Evolutionary conservation across 2,329 filamentous ascomycete species (phyloP).

Genomic region (Beauveria sp.): DNA sequence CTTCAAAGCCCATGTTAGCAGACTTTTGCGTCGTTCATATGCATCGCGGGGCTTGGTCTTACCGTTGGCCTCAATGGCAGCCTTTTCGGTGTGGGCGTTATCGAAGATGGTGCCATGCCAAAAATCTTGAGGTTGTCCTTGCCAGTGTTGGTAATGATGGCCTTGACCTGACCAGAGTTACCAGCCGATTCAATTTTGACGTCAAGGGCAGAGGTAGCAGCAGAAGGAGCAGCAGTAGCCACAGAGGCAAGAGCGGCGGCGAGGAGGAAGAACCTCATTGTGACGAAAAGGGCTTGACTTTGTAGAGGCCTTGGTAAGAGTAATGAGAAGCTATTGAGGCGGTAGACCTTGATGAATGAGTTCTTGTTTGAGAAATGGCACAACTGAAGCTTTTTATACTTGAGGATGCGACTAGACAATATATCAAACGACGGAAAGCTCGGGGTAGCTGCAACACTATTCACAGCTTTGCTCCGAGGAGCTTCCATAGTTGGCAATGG

Average conservation of each 20-base stretch:
- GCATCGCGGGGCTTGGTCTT: background rate
- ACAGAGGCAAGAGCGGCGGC: slow-evolving; percentile 27
- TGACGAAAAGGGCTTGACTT: slow-evolving; percentile 10
- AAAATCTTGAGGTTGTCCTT: slow-evolving; percentile 36
- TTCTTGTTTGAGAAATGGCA: background rate
- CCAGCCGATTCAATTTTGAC: slow-evolving; percentile 33
- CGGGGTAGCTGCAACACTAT: too few relatives aligned
- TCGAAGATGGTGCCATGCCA: slow-evolving; percentile 41
- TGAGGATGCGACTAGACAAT: background rate
- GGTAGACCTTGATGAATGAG: background rate
- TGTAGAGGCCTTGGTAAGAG: background rate
- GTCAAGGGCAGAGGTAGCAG: slow-evolving; percentile 24
- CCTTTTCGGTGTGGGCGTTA: slow-evolving; percentile 34
- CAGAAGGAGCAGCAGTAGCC: slow-evolving; percentile 24
- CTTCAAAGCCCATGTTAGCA: background rate
- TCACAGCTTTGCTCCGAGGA: background rate
- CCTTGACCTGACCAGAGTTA: slow-evolving; percentile 38
- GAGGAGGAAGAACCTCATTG: slow-evolving; percentile 31
- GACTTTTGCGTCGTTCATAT: background rate
- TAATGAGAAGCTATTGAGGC: background rate
- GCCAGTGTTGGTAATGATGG: slow-evolving; percentile 41
- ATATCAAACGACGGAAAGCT: background rate
- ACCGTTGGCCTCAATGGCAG: background rate
- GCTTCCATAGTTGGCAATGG: background rate
- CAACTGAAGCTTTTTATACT: background rate